These are phyloP conservation scores for Brassica cretica DNA, from an alignment of 345 rosid genomes.

Conservation along the genomic window DNA sequence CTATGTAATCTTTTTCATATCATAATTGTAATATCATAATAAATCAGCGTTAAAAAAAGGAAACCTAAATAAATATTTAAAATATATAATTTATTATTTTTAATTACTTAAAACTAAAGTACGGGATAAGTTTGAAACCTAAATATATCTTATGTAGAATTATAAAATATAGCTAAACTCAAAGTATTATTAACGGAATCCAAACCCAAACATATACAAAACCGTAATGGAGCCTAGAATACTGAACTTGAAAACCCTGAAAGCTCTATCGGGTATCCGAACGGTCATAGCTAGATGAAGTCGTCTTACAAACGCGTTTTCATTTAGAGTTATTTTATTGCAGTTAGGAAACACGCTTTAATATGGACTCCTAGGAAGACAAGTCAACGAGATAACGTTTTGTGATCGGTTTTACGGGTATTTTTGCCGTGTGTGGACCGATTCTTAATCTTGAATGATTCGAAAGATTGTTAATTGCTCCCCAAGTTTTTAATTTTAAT, in stretches of 20 bases:
- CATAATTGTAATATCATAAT: too few species aligned
- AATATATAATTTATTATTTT: too few species aligned
- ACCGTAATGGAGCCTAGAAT: too few species aligned
- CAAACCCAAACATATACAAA: too few species aligned
- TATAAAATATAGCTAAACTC: too few species aligned
- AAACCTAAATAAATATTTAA: too few species aligned
- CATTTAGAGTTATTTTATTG: neutral
- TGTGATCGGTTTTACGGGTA: neutral
- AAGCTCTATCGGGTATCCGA: neutral
- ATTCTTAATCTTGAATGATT: neutral
- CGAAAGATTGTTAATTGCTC: neutral
- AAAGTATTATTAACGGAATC: too few species aligned
- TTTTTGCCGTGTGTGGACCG: neutral
- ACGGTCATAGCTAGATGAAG: neutral
- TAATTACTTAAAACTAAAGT: too few species aligned
- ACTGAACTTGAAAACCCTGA: neutral
- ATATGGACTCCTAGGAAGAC: neutral
- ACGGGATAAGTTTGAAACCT: too few species aligned
- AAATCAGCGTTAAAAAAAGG: too few species aligned
- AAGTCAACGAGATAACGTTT: constrained; percentile 11
- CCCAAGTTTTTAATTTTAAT: neutral
- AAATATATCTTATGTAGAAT: too few species aligned
- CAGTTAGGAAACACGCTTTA: constrained; percentile 14
- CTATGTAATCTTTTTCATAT: too few species aligned
- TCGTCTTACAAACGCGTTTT: constrained; percentile 3